Evolutionary conservation across 768 basidiomycete species (phyloP).

Genomic region (Pleurotus sapidus): DNA sequence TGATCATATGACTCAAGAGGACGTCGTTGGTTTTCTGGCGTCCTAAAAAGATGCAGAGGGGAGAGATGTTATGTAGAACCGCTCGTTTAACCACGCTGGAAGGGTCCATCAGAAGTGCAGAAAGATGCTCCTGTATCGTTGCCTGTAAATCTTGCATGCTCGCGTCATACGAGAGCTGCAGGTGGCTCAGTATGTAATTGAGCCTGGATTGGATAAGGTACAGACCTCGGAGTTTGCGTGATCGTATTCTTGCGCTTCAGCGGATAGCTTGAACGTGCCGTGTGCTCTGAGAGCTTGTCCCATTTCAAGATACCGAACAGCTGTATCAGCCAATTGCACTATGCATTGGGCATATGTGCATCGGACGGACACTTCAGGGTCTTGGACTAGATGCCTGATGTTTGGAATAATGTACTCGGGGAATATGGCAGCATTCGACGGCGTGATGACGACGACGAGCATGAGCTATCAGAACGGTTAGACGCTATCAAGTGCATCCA

Average conservation of each 20-base stretch:
- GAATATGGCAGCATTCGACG: slow-evolving; percentile 77
- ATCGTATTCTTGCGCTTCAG: slow-evolving; percentile 71
- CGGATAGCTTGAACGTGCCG: slow-evolving; percentile 62
- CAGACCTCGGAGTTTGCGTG: slow-evolving; percentile 78
- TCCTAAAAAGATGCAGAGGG: slow-evolving; percentile 91
- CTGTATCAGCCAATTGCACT: slow-evolving; percentile 80
- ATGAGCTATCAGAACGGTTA: slow-evolving; percentile 25
- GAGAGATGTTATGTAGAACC: slow-evolving; percentile 81
- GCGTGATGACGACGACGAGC: slow-evolving; percentile 78
- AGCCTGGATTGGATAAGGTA: background rate
- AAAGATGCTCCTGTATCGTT: slow-evolving; percentile 84
- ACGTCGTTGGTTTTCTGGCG: slow-evolving; percentile 94
- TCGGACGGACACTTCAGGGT: slow-evolving; percentile 80
- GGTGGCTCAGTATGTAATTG: background rate
- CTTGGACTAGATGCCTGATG: slow-evolving; percentile 75
- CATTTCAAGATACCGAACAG: slow-evolving; percentile 89
- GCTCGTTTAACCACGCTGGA: slow-evolving; percentile 91
- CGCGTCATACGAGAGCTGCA: slow-evolving; percentile 86
- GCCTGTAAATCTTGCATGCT: slow-evolving; percentile 83
- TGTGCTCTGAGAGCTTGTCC: slow-evolving; percentile 87
- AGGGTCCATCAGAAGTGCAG: slow-evolving; percentile 82
- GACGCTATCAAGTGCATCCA: background rate
- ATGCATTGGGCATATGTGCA: slow-evolving; percentile 84
- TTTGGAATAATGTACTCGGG: slow-evolving; percentile 96
- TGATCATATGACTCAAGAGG: slow-evolving; percentile 85